Evolutionary conservation across 805 yeast genomes (phyloP).

Genomic region (Myxozyma mucilagina): DNA sequence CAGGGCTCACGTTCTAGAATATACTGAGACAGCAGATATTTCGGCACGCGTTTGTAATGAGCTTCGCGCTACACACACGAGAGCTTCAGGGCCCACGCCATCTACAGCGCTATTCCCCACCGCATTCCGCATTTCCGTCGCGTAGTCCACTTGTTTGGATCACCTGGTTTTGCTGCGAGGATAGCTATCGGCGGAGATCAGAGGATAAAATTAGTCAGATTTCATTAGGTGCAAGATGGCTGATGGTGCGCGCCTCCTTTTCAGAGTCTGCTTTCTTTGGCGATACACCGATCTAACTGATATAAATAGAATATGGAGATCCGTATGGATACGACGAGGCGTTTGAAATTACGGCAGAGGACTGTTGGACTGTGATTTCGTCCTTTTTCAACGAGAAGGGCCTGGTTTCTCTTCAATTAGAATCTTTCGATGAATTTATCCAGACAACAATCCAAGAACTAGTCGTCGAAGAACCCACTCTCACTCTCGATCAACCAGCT

Average conservation of each 20-base stretch:
- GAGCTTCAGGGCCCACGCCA: background rate
- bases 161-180: background rate
- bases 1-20: background rate
- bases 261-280: background rate
- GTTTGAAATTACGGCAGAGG: constrained; percentile 88
- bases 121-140: background rate
- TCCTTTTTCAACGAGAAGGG: constrained; percentile 96
- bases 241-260: constrained; percentile 11
- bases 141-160: constrained; percentile 21
- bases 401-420: constrained; percentile 95
- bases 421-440: constrained; percentile 96
- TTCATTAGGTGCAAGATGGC: constrained; percentile 18
- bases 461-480: constrained; percentile 91
- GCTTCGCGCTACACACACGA: background rate
- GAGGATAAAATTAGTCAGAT: background rate
- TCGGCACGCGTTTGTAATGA: constrained; percentile 7
- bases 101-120: background rate
- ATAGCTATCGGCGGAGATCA: background rate
- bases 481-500: constrained; percentile 96
- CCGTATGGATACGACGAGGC: constrained; percentile 72
- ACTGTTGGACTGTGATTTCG: constrained; percentile 98
- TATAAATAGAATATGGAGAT: constrained; percentile 42
- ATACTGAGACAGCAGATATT: background rate
- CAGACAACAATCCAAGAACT: constrained; percentile 95
- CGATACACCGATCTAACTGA: background rate